phyloP scores from a whole-genome alignment of 192 early-diverging fungal species.

The Diversispora epigaea region DNA sequence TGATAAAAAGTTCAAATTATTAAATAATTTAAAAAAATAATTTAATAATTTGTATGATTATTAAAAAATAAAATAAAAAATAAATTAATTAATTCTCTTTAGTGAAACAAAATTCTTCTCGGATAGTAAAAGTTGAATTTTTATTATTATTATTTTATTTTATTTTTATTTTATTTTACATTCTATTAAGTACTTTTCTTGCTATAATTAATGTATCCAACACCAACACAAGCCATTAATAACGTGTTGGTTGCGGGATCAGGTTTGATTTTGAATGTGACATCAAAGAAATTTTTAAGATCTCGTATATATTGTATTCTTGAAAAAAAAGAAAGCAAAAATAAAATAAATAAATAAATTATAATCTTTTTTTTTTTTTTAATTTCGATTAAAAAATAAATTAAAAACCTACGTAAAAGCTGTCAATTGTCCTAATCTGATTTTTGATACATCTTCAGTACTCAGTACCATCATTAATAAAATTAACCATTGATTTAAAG shows the following conservation, averaged over 20 bases:
- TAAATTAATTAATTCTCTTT: neutral
- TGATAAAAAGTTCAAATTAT: slow-evolving; percentile 2
- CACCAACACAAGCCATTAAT: slow-evolving; percentile 83
- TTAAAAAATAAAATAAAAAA: neutral
- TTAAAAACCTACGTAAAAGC: slow-evolving; percentile 71
- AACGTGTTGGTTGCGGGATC: slow-evolving; percentile 64
- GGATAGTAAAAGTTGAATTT: neutral
- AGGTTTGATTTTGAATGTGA: slow-evolving; percentile 87
- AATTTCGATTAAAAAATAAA: neutral
- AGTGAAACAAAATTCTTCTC: no score
- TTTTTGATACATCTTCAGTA: slow-evolving; percentile 91
- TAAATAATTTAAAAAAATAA: neutral
- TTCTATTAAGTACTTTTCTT: slow-evolving; percentile 73
- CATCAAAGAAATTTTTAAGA: slow-evolving; percentile 84
- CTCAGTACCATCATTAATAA: slow-evolving; percentile 84
- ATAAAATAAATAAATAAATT: slow-evolving; percentile 10
- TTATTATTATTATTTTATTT: neutral
- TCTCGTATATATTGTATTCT: slow-evolving; percentile 93
- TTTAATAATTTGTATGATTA: neutral
- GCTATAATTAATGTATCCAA: slow-evolving; percentile 86
- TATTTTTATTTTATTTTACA: slow-evolving; percentile 31
- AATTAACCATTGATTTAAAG: slow-evolving; percentile 81
- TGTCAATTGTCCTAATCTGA: slow-evolving; percentile 80
- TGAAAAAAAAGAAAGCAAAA: neutral
- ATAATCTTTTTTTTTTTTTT: neutral